phyloP scores from a whole-genome alignment of 371 early-diverging fungal genomes.

The Actinomortierella ambigua region DNA sequence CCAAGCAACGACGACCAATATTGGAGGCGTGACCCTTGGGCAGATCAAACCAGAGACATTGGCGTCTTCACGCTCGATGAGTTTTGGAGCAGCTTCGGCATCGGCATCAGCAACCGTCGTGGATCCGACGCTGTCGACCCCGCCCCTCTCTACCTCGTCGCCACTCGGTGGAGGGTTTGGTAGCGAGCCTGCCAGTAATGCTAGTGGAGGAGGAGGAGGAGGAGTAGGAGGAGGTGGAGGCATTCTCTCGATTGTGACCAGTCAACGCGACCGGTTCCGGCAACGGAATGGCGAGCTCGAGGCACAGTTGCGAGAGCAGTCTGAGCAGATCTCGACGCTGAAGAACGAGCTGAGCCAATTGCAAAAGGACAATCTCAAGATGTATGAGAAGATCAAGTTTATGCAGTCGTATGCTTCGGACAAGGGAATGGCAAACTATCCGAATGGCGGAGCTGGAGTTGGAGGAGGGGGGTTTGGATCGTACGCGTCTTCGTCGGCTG shows the following conservation, averaged over 20 bases:
- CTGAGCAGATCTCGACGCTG: slow-evolving; percentile 67
- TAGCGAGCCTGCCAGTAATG: not conserved
- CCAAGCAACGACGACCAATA: too few relatives aligned
- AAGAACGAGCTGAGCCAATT: slow-evolving; percentile 66
- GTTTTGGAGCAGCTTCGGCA: not conserved
- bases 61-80: too few relatives aligned
- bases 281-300: slow-evolving; percentile 85
- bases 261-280: slow-evolving; percentile 89
- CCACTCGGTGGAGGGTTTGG: slow-evolving; percentile 1
- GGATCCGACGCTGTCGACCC: not conserved
- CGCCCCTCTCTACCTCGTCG: slow-evolving; percentile 2
- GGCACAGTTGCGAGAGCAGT: slow-evolving; percentile 65
- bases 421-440: not conserved
- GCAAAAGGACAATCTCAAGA: slow-evolving; percentile 81
- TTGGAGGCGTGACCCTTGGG: slow-evolving; percentile 37
- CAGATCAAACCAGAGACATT: too few relatives aligned
- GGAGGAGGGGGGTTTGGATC: not conserved
- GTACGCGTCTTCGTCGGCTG: slow-evolving; percentile 5
- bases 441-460: slow-evolving; percentile 9
- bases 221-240: slow-evolving; percentile 57
- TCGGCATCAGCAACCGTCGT: slow-evolving; percentile 16
- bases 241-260: slow-evolving; percentile 84
- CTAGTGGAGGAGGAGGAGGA: slow-evolving; percentile 51
- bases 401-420: slow-evolving; percentile 58
- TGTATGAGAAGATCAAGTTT: slow-evolving; percentile 87